Conservation (phyloP, 805 yeast genomes). For the Starmerella stellata region DNA sequence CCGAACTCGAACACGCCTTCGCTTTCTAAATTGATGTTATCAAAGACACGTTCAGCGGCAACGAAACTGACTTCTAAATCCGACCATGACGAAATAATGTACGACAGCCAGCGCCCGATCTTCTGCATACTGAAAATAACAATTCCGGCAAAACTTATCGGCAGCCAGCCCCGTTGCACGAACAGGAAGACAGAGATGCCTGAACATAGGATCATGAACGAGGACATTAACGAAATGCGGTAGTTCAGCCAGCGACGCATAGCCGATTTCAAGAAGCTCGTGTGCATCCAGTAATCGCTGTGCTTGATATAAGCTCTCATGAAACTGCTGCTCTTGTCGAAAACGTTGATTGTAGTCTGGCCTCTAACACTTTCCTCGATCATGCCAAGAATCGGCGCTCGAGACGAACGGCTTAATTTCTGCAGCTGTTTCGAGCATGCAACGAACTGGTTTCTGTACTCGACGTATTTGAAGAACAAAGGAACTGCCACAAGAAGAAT, state of each 20-base stretch:
- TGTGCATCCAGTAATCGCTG: conserved; percentile 14
- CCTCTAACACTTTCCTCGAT: conserved; percentile 62
- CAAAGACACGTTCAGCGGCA: conserved; percentile 43
- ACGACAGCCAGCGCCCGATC: conserved; percentile 63
- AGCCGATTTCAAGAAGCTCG: conserved; percentile 54
- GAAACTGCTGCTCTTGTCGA: conserved; percentile 39
- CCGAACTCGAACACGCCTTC: conserved; percentile 48
- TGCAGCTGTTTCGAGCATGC: conserved; percentile 52
- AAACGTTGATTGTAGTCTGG: conserved; percentile 51
- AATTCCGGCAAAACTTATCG: conserved; percentile 82
- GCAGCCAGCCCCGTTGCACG: conserved; percentile 40
- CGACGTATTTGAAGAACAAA: conserved; percentile 36
- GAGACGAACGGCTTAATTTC: conserved; percentile 42
- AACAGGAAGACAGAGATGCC: conserved; percentile 48
- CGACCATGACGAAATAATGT: conserved; percentile 84
- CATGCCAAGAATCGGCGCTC: conserved; percentile 56
- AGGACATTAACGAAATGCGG: conserved; percentile 79
- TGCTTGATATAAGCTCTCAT: conserved; percentile 27
- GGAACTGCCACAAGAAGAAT: conserved; percentile 53
- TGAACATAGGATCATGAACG: conserved; percentile 59
- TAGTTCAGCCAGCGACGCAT: conserved; percentile 41
- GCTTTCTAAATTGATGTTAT: conserved; percentile 49
- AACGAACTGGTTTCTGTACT: conserved; percentile 45
- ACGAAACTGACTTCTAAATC: conserved; percentile 83
- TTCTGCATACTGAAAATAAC: conserved; percentile 73